A percentile compares a stretch with the other conserved stretches of the same genome.
Conservation (phyloP, 1,284 basidiomycete genomes). For the Meripilus lineatus region DNA sequence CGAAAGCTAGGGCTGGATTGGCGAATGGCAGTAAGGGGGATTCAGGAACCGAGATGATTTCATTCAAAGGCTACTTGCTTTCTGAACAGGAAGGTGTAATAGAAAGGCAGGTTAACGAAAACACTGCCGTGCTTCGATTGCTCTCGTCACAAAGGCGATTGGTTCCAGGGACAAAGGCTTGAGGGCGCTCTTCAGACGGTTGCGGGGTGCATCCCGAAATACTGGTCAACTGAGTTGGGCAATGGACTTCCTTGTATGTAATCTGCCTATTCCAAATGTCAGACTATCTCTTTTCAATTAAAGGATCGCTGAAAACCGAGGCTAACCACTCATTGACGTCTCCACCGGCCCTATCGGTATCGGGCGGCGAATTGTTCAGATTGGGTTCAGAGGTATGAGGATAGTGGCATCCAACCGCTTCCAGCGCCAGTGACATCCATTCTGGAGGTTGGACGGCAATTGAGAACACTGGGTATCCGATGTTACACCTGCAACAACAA, state of each 20-base stretch:
- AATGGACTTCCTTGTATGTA: constrained; percentile 18
- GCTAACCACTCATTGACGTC: constrained; percentile 18
- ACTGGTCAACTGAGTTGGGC: constrained; percentile 18
- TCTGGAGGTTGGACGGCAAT: constrained; percentile 19
- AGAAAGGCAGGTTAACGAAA: too few relatives aligned
- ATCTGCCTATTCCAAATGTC: constrained; percentile 11
- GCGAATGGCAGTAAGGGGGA: too few relatives aligned
- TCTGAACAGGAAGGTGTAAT: too few relatives aligned
- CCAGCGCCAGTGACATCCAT: constrained; percentile 22
- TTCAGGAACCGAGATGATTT: too few relatives aligned
- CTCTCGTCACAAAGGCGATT: too few relatives aligned
- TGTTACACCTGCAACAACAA: constrained; percentile 11
- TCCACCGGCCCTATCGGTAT: constrained; percentile 16
- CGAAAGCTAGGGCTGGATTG: too few relatives aligned
- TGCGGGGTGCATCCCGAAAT: constrained; percentile 18
- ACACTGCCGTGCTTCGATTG: too few relatives aligned
- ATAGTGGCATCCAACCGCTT: constrained; percentile 13
- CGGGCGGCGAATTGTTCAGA: neutral
- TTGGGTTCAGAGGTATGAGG: neutral
- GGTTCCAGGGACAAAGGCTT: too few relatives aligned
- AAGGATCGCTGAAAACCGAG: neutral
- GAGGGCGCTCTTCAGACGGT: too few relatives aligned
- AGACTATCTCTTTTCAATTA: neutral
- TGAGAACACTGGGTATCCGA: constrained; percentile 17
- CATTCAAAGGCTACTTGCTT: too few relatives aligned